Conservation (phyloP, 2,329 filamentous ascomycete genomes). For the Colletotrichum spaethianum region DNA sequence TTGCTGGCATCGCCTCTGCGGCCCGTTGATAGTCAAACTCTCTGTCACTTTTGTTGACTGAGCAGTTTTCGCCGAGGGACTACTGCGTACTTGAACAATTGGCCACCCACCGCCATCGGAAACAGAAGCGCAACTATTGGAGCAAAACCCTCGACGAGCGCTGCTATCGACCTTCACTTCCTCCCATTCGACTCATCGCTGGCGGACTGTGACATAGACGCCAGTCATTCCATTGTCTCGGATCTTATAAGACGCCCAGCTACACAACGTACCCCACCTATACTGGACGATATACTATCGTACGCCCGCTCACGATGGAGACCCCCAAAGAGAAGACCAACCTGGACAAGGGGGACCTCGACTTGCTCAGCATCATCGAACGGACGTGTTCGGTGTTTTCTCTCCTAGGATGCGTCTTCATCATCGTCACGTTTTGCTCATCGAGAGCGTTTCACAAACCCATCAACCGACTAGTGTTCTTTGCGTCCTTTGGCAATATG, state of each 20-base stretch:
- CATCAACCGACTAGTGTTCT: slow-evolving; percentile 90
- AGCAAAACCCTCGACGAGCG: not conserved
- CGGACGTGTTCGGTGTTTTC: slow-evolving; percentile 80
- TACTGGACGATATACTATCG: not conserved
- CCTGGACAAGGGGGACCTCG: slow-evolving; percentile 55
- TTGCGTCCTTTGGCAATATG: slow-evolving; percentile 86
- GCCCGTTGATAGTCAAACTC: not conserved
- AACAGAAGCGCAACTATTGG: not conserved
- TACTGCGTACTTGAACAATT: slow-evolving; percentile 5
- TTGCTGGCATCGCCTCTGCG: not conserved
- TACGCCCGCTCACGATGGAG: slow-evolving; percentile 7
- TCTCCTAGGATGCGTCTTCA: slow-evolving; percentile 78
- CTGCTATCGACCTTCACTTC: not conserved
- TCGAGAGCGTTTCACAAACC: slow-evolving; percentile 83
- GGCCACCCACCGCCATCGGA: not conserved
- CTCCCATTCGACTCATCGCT: not conserved
- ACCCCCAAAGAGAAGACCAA: slow-evolving; percentile 11
- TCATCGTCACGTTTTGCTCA: slow-evolving; percentile 78
- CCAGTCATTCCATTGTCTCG: not conserved
- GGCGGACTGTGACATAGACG: not conserved
- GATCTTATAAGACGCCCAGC: not conserved
- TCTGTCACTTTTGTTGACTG: not conserved
- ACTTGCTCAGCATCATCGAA: slow-evolving; percentile 74
- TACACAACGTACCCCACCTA: not conserved
- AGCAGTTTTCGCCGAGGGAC: not conserved